phyloP scores from a whole-genome alignment of 352 stramenopile genomes.

The Phytophthora kernoviae region DNA sequence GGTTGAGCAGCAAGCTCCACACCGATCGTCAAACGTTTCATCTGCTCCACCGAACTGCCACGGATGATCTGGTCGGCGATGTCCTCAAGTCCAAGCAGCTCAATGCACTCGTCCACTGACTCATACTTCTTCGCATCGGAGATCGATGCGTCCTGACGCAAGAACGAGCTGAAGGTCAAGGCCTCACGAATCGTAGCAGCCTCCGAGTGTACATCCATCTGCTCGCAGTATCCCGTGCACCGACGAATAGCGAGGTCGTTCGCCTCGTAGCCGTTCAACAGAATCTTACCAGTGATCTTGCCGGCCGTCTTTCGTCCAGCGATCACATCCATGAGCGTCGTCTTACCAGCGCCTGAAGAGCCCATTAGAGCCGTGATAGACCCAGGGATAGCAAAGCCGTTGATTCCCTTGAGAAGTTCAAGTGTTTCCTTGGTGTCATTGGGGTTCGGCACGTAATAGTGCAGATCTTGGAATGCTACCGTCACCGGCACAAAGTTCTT shows the following conservation, averaged over 20 bases:
- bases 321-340: constrained; percentile 29
- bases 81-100: neutral
- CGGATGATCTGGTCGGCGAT: constrained; percentile 19
- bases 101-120: constrained; percentile 22
- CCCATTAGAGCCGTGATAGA: constrained; percentile 22
- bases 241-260: constrained; percentile 13
- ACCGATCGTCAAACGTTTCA: constrained; percentile 26
- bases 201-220: constrained; percentile 7
- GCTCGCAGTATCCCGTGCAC: constrained; percentile 15
- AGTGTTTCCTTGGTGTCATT: constrained; percentile 15
- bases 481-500: constrained; percentile 27
- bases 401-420: constrained; percentile 28
- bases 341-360: constrained; percentile 22
- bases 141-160: constrained; percentile 11
- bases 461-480: constrained; percentile 29
- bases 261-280: constrained; percentile 22
- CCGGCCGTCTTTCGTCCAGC: constrained; percentile 22
- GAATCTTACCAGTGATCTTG: constrained; percentile 22
- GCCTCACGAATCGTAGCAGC: constrained; percentile 17
- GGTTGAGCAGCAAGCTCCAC: constrained; percentile 25
- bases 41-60: constrained; percentile 21
- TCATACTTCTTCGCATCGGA: constrained; percentile 14
- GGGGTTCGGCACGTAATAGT: constrained; percentile 23
- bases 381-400: constrained; percentile 17
- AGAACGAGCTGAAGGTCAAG: constrained; percentile 17